Conservation (phyloP, 2,329 filamentous ascomycete genomes). For the Rhynchosporium secalis region DNA sequence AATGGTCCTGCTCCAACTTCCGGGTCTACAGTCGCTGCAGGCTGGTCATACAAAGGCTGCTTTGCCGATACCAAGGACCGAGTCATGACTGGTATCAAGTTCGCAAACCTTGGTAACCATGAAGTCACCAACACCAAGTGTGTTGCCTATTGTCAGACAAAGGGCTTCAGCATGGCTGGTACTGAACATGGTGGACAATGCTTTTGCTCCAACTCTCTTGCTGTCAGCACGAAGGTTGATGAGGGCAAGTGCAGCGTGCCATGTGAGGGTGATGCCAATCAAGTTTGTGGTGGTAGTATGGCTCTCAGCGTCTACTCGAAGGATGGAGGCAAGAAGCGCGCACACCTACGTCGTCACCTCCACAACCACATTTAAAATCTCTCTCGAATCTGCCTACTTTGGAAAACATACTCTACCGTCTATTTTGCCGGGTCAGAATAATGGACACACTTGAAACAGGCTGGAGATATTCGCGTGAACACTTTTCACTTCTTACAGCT, state of each 20-base stretch:
- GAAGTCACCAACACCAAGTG: constrained; percentile 48
- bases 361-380: constrained; percentile 8
- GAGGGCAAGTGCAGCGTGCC: constrained; percentile 49
- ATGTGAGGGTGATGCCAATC: constrained; percentile 50
- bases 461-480: not conserved
- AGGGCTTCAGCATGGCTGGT: constrained; percentile 49
- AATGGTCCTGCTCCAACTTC: constrained; percentile 31
- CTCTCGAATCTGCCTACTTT: constrained; percentile 9
- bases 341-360: constrained; percentile 13
- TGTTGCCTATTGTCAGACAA: constrained; percentile 48
- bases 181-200: constrained; percentile 51
- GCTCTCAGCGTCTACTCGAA: constrained; percentile 47
- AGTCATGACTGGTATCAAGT: constrained; percentile 44
- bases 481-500: constrained; percentile 14
- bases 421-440: not conserved
- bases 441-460: constrained; percentile 1
- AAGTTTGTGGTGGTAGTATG: constrained; percentile 53
- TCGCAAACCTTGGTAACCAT: constrained; percentile 44
- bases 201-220: constrained; percentile 48
- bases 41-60: constrained; percentile 47
- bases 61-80: constrained; percentile 43
- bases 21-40: constrained; percentile 31
- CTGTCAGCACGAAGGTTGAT: constrained; percentile 45
- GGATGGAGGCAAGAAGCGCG: constrained; percentile 6
- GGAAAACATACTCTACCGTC: not conserved